These are phyloP conservation scores for Yamadazyma nakazawae DNA, from an alignment of 805 yeast species.

Conservation along the genomic window DNA sequence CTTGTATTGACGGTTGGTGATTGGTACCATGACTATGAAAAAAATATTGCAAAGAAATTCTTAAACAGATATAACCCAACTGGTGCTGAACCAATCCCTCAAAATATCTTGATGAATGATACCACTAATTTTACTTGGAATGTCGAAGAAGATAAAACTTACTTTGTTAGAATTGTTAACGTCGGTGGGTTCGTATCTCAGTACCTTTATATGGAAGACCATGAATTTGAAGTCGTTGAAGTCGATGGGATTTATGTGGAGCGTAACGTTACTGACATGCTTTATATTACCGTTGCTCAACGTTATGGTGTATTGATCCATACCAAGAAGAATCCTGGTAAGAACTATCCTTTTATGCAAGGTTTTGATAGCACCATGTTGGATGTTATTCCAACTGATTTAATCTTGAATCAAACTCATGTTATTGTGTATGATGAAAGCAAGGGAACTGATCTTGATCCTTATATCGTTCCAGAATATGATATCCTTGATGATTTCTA, in stretches of 20 bases:
- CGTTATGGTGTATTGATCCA: slow-evolving; percentile 67
- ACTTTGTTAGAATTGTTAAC: slow-evolving; percentile 61
- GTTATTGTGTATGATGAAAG: slow-evolving; percentile 48
- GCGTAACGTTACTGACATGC: slow-evolving; percentile 51
- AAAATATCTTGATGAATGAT: slow-evolving; percentile 62
- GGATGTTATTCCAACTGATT: slow-evolving; percentile 60
- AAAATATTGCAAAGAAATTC: slow-evolving; percentile 46
- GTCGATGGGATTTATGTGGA: slow-evolving; percentile 54
- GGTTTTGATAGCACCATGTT: slow-evolving; percentile 64
- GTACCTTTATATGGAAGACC: slow-evolving; percentile 41
- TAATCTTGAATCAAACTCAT: slow-evolving; percentile 51
- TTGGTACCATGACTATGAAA: slow-evolving; percentile 57
- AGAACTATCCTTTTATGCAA: slow-evolving; percentile 61
- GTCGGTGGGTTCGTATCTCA: slow-evolving; percentile 73
- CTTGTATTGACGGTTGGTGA: slow-evolving; percentile 56
- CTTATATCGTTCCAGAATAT: slow-evolving; percentile 28
- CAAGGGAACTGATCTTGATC: slow-evolving; percentile 18
- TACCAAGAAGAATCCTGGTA: slow-evolving; percentile 44
- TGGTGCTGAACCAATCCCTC: slow-evolving; percentile 82
- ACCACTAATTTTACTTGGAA: slow-evolving; percentile 52
- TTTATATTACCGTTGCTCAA: slow-evolving; percentile 78
- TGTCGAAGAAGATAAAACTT: slow-evolving; percentile 59
- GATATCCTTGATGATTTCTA: slow-evolving; percentile 69
- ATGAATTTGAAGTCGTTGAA: slow-evolving; percentile 39
- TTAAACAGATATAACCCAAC: slow-evolving; percentile 71